phyloP scores from a whole-genome alignment of 345 rosid species.

The Laguncularia racemosa region DNA sequence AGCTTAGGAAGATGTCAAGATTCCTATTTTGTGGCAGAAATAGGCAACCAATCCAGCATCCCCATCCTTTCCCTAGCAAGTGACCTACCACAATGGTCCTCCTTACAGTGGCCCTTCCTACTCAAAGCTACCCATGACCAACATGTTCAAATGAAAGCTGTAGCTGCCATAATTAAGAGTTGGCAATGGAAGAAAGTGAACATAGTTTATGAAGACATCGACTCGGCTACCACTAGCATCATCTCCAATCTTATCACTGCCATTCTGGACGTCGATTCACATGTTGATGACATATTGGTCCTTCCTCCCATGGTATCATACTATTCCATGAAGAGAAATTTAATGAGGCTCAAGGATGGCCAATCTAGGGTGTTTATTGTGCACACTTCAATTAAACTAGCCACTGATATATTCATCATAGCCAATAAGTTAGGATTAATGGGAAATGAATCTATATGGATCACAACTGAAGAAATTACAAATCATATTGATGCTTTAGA shows the following conservation, averaged over 20 bases:
- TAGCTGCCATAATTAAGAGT: slow-evolving; percentile 16
- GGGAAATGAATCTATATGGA: slow-evolving; percentile 24
- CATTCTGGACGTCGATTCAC: slow-evolving; percentile 4
- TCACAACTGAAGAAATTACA: slow-evolving; percentile 9
- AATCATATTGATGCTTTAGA: slow-evolving; percentile 9
- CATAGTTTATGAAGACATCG: slow-evolving; percentile 22
- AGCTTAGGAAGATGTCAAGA: slow-evolving; percentile 18
- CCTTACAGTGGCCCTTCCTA: slow-evolving; percentile 19
- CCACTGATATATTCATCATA: slow-evolving; percentile 5
- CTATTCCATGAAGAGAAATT: slow-evolving; percentile 3
- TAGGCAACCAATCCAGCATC: slow-evolving; percentile 11
- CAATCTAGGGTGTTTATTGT: slow-evolving; percentile 20
- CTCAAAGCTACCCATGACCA: slow-evolving; percentile 16
- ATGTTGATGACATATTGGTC: slow-evolving; percentile 9
- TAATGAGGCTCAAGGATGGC: slow-evolving; percentile 9
- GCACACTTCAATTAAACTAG: slow-evolving; percentile 9
- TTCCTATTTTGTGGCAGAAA: slow-evolving; percentile 14
- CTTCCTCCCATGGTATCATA: slow-evolving; percentile 4
- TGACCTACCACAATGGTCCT: slow-evolving; percentile 13
- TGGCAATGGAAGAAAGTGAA: slow-evolving; percentile 23
- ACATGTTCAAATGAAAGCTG: slow-evolving; percentile 12
- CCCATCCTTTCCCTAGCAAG: slow-evolving; percentile 21
- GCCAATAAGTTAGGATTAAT: slow-evolving; percentile 16
- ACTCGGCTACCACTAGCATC: slow-evolving; percentile 1
- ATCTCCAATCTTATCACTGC: slow-evolving; percentile 11